These are phyloP conservation scores for Fusarium fracticaudum DNA, from an alignment of 2,329 filamentous ascomycete species.

Conservation along the genomic window DNA sequence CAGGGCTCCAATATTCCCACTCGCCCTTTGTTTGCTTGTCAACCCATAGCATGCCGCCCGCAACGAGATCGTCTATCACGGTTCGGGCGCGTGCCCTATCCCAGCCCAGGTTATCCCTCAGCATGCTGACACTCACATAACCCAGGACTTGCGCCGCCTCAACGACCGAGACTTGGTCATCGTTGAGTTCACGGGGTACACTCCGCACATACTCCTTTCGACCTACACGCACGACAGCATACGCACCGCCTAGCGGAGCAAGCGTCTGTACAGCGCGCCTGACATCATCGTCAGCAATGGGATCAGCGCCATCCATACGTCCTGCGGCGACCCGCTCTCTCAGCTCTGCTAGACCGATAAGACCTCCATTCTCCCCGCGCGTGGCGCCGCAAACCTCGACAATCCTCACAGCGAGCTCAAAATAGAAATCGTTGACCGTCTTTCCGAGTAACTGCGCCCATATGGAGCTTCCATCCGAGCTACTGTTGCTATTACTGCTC, in stretches of 20 bases:
- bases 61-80: slow-evolving; percentile 87
- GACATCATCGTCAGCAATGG: slow-evolving; percentile 92
- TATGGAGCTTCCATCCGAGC: slow-evolving; percentile 70
- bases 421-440: slow-evolving; percentile 98
- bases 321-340: slow-evolving; percentile 77
- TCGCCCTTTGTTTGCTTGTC: slow-evolving; percentile 81
- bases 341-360: slow-evolving; percentile 87
- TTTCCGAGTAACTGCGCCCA: slow-evolving; percentile 94
- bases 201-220: slow-evolving; percentile 88
- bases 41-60: slow-evolving; percentile 92
- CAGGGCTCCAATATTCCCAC: slow-evolving; percentile 93
- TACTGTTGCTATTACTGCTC: slow-evolving; percentile 50
- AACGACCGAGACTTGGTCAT: slow-evolving; percentile 89
- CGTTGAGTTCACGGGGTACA: slow-evolving; percentile 94
- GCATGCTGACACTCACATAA: slow-evolving; percentile 89
- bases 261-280: slow-evolving; percentile 88
- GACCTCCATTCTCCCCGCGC: slow-evolving; percentile 87
- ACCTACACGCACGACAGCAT: slow-evolving; percentile 85
- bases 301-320: slow-evolving; percentile 78
- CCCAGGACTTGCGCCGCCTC: slow-evolving; percentile 91
- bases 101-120: slow-evolving; percentile 88
- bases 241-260: slow-evolving; percentile 86
- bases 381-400: slow-evolving; percentile 92
- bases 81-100: slow-evolving; percentile 85
- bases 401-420: slow-evolving; percentile 93